Evolutionary conservation across 306 rosid species (phyloP), one percentile per base, ranked within the genome.

Genomic region (Pyrus betulifolia): DNA sequence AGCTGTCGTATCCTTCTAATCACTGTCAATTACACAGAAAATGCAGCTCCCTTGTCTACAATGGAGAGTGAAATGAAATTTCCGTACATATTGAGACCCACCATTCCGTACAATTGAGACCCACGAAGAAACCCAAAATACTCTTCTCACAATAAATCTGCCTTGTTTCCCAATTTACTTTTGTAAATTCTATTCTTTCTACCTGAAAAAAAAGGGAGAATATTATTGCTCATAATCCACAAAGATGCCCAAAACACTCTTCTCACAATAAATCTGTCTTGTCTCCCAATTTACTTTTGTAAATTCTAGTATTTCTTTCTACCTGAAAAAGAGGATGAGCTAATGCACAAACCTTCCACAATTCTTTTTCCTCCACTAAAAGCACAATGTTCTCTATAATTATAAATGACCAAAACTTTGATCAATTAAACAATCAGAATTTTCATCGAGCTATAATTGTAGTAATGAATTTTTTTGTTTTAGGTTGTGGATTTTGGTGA

Each of bases 401-500:
- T 30, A 30, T 51, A 51, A 51, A 51, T 5, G 55, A 51, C 55
- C 67, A 11, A 27, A 27, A 13, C 35, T 21, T 69, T 51, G 74
- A 59, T 69, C 67, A 30, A 75, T 33, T 23, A 30, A 71, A 28
- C 75, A 35, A 69, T 70, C 55, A 6, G 14, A 65, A 46, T 45
- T 2, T 52, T 31, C 11, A 51, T 38, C 11, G 2, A n/a, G 40
- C 46, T 42, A 40, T 28, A 49, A 12, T 15, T 75, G 40, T 66
- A 14, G 17, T 63, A 8, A 69, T 68, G 72, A 54, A 78, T 52
- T 7, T 18, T 68, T 33, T 74, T 46, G 76, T 68, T 71, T 33
- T 85, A 95, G 99, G 93, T 95, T 88, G 98, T 92, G 73, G 99
- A 95, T 82, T 95, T 95, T 85, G 98, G 98, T 86, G 99, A 95